These are phyloP conservation scores for Logfia minima DNA, from an alignment of 129 eudicot genomes.

Conservation along the genomic window DNA sequence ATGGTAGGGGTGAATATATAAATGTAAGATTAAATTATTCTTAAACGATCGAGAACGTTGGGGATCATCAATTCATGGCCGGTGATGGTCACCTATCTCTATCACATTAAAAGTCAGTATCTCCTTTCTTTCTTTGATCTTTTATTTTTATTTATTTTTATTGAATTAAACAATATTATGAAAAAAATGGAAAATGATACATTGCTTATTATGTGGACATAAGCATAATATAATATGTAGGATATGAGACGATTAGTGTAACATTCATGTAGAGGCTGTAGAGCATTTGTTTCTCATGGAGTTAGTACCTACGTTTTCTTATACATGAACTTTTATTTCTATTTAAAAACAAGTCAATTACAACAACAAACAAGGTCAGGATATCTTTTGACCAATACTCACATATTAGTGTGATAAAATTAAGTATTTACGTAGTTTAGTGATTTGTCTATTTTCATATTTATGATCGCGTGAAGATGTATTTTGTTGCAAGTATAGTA, in stretches of 20 bases:
- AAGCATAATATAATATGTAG: too few species aligned
- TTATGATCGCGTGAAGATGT: background rate
- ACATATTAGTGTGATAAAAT: background rate
- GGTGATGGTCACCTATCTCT: background rate
- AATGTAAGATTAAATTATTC: background rate
- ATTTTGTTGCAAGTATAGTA: background rate
- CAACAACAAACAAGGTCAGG: background rate
- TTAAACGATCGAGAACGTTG: background rate
- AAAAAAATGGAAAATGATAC: background rate
- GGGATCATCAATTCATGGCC: background rate
- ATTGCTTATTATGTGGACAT: background rate
- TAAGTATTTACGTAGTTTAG: background rate
- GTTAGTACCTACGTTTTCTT: too few species aligned
- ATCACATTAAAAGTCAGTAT: background rate
- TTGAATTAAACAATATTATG: background rate
- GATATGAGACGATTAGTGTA: too few species aligned
- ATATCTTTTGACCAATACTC: background rate
- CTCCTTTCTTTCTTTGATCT: background rate
- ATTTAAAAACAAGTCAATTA: too few species aligned
- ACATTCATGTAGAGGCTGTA: too few species aligned
- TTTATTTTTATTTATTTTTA: too few species aligned
- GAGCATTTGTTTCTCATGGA: too few species aligned
- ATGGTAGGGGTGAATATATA: background rate
- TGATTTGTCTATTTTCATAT: background rate
- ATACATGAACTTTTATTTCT: too few species aligned